phyloP scores from a whole-genome alignment of 495 filamentous ascomycete genomes.

The Hypoxylon cercidicola region DNA sequence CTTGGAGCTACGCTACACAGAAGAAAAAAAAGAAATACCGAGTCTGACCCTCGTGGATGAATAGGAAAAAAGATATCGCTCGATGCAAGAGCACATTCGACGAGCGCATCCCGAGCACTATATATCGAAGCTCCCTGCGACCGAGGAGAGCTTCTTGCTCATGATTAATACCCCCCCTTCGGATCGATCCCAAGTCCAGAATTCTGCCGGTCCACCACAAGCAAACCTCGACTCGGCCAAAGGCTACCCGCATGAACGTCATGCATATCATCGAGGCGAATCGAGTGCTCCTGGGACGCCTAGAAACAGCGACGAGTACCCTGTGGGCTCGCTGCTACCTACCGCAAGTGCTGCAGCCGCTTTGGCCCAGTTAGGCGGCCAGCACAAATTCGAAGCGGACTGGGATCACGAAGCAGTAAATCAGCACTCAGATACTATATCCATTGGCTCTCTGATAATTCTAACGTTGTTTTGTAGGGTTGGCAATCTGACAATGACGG shows the following conservation, averaged over 20 bases:
- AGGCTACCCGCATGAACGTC: conserved; percentile 56
- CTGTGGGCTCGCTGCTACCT: conserved; percentile 67
- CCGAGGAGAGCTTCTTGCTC: conserved; percentile 95
- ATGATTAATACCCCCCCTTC: conserved; percentile 93
- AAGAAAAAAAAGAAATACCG: neutral
- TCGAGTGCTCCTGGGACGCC: conserved; percentile 78
- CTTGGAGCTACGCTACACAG: conserved; percentile 26
- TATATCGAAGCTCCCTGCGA: conserved; percentile 97
- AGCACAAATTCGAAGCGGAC: conserved; percentile 79
- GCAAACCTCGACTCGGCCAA: conserved; percentile 41
- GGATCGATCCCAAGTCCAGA: conserved; percentile 70
- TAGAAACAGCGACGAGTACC: conserved; percentile 75
- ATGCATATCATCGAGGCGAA: conserved; percentile 68
- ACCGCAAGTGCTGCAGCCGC: conserved; percentile 86
- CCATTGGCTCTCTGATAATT: conserved; percentile 17
- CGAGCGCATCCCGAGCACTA: conserved; percentile 97
- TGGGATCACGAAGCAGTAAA: conserved; percentile 87
- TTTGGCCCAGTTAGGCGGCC: conserved; percentile 82
- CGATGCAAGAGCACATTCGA: conserved; percentile 99
- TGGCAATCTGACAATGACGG: conserved; percentile 77
- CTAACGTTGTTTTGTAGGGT: conserved; percentile 62
- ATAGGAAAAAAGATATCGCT: conserved; percentile 97
- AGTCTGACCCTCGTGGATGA: conserved; percentile 25
- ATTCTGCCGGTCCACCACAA: conserved; percentile 43
- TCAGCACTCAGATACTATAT: conserved; percentile 28